These are phyloP conservation scores for Micractinium conductrix DNA, from an alignment of 139 green algal genomes.

Conservation along the genomic window DNA sequence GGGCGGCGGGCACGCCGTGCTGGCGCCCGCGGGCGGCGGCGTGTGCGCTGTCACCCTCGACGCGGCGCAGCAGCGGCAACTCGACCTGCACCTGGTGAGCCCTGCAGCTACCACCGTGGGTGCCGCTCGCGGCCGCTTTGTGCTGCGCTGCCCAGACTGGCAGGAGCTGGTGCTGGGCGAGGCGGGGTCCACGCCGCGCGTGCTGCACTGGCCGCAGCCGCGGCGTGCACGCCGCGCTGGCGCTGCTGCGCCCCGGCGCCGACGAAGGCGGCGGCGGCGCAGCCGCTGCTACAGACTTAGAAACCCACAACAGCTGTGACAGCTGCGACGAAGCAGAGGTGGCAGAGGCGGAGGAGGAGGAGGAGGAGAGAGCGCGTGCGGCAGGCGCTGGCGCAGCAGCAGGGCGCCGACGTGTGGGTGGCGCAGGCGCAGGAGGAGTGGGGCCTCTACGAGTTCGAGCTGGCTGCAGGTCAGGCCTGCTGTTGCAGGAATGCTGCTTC, in stretches of 20 bases:
- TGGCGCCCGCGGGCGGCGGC: background rate
- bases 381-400: background rate
- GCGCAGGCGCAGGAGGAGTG: background rate
- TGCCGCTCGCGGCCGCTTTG: background rate
- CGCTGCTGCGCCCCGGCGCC: background rate
- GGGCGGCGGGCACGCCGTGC: background rate
- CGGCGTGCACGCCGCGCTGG: background rate
- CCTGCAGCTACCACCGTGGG: background rate
- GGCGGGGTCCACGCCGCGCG: background rate
- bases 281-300: background rate
- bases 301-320: background rate
- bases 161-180: slow-evolving; percentile 1
- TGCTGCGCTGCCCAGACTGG: slow-evolving; percentile 1
- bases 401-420: background rate
- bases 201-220: slow-evolving; percentile 5
- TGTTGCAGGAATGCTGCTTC: background rate
- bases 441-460: slow-evolving; percentile 25
- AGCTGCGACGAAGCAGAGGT: background rate
- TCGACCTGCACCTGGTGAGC: background rate
- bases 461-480: background rate
- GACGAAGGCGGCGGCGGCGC: background rate
- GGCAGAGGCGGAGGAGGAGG: background rate
- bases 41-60: background rate
- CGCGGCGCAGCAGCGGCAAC: background rate
- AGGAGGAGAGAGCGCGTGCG: background rate